Evolutionary conservation across 805 yeast genomes (phyloP).

Genomic region (Debaryomyces tyrocola): DNA sequence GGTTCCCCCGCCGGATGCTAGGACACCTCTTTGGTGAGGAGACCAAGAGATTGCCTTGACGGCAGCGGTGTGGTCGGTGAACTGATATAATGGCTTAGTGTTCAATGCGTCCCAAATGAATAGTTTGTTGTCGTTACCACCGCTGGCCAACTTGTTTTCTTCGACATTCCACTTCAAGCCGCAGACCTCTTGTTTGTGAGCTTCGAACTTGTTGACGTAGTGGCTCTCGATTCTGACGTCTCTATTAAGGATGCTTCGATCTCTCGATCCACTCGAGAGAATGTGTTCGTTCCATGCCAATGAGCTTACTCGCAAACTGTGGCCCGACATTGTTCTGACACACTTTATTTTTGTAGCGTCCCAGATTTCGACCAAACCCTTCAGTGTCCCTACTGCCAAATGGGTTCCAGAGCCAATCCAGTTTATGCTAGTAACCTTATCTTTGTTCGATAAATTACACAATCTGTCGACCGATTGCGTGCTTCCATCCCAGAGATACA

Average conservation of each 20-base stretch:
- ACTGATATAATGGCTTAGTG: conserved; percentile 65
- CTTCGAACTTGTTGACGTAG: conserved; percentile 65
- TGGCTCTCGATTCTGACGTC: conserved; percentile 90
- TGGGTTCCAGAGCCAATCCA: conserved; percentile 97
- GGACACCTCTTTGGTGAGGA: conserved; percentile 90
- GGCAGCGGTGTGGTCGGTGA: conserved; percentile 88
- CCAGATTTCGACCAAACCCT: conserved; percentile 92
- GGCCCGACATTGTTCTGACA: conserved; percentile 91
- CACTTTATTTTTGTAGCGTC: conserved; percentile 82
- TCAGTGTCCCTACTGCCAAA: conserved; percentile 84
- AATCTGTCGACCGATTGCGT: conserved; percentile 80
- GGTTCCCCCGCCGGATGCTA: conserved; percentile 97
- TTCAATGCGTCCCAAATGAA: conserved; percentile 84
- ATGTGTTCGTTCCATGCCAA: conserved; percentile 94
- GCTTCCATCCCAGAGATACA: conserved; percentile 87
- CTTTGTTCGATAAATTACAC: conserved; percentile 65
- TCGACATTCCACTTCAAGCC: conserved; percentile 93
- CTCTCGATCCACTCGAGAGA: conserved; percentile 83
- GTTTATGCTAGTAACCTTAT: conserved; percentile 75
- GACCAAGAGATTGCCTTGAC: conserved; percentile 98
- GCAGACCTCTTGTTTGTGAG: conserved; percentile 93
- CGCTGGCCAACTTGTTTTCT: conserved; percentile 89
- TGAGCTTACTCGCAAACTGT: conserved; percentile 78
- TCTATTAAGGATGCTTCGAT: conserved; percentile 78
- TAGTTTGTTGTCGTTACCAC: conserved; percentile 90